Conservation (phyloP, 371 early-diverging fungal genomes). For the Mortierella sp. region DNA sequence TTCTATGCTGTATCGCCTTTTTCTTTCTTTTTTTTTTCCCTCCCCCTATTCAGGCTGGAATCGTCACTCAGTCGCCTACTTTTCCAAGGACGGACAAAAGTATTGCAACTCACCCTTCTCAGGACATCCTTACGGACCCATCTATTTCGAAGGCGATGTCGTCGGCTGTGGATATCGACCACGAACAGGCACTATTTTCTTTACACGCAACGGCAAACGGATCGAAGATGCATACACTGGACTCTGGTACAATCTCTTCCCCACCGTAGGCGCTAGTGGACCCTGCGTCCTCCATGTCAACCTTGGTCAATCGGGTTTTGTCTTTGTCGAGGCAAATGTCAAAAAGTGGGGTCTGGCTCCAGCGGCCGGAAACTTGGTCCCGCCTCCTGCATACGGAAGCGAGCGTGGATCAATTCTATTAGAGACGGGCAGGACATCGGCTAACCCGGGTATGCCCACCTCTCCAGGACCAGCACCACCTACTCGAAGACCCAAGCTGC, state of each 20-base stretch:
- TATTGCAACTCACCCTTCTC: constrained; percentile 74
- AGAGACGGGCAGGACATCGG: constrained; percentile 35
- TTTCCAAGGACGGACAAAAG: constrained; percentile 70
- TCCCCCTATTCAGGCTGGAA: constrained; percentile 60
- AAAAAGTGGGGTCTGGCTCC: constrained; percentile 87
- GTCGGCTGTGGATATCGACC: constrained; percentile 84
- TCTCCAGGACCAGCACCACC: constrained; percentile 15
- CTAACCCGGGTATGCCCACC: background rate
- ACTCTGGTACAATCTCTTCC: constrained; percentile 66
- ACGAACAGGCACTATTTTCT: constrained; percentile 78
- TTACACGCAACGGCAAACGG: constrained; percentile 82
- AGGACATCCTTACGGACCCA: constrained; percentile 67
- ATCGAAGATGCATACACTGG: constrained; percentile 68
- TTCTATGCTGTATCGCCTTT: background rate
- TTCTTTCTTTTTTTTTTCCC: constrained; percentile 6
- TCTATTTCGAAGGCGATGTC: constrained; percentile 76
- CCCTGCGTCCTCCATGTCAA: constrained; percentile 73
- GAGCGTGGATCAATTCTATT: constrained; percentile 64
- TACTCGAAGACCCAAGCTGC: constrained; percentile 24
- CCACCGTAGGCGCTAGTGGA: constrained; percentile 71
- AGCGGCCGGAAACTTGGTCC: constrained; percentile 69
- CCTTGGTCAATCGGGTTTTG: constrained; percentile 70
- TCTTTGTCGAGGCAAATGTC: constrained; percentile 85
- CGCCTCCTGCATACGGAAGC: constrained; percentile 72
- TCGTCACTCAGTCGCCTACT: constrained; percentile 78